Evolutionary conservation across 2,329 filamentous ascomycete genomes (phyloP).

Genomic region (Colletotrichum aenigma): DNA sequence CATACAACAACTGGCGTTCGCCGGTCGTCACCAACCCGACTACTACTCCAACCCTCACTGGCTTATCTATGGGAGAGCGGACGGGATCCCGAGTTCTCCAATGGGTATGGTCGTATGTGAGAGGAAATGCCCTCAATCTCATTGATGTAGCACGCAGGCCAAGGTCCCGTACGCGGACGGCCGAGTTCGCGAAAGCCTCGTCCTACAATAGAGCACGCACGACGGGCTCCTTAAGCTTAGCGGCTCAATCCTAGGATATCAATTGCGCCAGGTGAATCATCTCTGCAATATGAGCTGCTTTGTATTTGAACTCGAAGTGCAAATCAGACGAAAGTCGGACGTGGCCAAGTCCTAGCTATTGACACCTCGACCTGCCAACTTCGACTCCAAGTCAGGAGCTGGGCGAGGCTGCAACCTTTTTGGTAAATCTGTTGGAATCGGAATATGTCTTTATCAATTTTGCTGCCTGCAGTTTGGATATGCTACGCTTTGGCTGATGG

Average conservation of each 20-base stretch:
- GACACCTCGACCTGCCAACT: background rate
- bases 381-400: background rate
- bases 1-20: background rate
- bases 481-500: background rate
- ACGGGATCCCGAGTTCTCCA: background rate
- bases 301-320: fast-evolving
- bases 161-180: no score
- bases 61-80: background rate
- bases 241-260: fast-evolving
- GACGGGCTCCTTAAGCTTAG: background rate
- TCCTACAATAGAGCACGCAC: no score
- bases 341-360: background rate
- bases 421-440: background rate
- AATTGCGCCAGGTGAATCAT: background rate
- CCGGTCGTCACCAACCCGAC: background rate
- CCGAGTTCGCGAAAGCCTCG: no score
- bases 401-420: fast-evolving
- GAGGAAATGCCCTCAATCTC: no score
- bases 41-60: background rate
- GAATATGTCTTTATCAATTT: background rate
- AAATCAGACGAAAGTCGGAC: background rate
- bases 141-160: no score
- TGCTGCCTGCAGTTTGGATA: background rate
- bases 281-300: background rate
- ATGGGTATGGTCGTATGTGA: background rate